phyloP scores from a whole-genome alignment of 345 rosid genomes.

The Heritiera fomes region DNA sequence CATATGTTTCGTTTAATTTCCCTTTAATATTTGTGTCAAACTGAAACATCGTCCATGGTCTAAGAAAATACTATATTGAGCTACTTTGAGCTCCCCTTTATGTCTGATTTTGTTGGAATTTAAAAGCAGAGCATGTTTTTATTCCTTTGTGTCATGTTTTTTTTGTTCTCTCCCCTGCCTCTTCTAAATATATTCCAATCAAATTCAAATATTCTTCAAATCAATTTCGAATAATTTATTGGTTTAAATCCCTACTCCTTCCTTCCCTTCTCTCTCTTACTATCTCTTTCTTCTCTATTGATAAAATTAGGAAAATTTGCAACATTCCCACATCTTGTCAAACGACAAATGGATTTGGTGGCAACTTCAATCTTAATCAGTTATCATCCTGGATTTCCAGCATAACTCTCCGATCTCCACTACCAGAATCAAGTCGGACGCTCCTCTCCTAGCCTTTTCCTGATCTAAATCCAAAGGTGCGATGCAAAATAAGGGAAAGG shows the following conservation, averaged over 20 bases:
- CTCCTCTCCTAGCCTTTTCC: neutral
- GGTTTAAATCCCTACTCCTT: neutral
- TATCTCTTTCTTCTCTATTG: neutral
- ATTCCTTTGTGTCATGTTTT: no score
- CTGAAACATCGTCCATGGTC: neutral
- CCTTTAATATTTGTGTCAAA: slow-evolving; percentile 5
- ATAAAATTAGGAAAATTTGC: neutral
- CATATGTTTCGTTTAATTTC: neutral
- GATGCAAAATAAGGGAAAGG: neutral
- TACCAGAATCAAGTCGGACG: neutral
- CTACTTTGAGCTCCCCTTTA: neutral
- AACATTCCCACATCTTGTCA: neutral
- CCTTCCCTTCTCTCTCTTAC: neutral
- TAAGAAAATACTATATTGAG: neutral
- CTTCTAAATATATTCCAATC: no score
- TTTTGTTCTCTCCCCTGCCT: no score
- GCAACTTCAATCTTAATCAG: neutral
- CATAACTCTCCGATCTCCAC: neutral
- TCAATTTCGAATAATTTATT: no score
- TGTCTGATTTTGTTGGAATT: slow-evolving; percentile 5
- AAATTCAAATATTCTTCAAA: no score
- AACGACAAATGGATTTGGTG: neutral
- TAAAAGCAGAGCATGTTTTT: no score
- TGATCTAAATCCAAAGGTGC: neutral
- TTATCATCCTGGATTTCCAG: neutral